phyloP scores from a whole-genome alignment of 2,329 filamentous ascomycete species.

The Aureobasidium leucospermi region DNA sequence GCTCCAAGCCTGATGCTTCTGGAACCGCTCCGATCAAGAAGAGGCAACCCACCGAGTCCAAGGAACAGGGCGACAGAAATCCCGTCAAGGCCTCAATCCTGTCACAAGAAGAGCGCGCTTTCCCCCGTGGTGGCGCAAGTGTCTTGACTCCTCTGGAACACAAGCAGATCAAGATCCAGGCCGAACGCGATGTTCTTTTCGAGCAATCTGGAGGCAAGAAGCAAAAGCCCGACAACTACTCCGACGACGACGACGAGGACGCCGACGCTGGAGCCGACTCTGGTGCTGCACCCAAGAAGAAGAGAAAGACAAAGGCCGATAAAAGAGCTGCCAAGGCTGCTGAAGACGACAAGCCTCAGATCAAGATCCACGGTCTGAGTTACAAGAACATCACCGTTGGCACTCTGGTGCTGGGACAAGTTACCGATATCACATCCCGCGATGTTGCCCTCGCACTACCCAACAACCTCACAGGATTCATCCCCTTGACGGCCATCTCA shows the following conservation, averaged over 20 bases:
- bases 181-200: slow-evolving; percentile 83
- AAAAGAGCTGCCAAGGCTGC: slow-evolving; percentile 31
- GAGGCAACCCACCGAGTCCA: slow-evolving; percentile 22
- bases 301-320: slow-evolving; percentile 41
- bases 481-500: slow-evolving; percentile 88
- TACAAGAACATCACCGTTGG: slow-evolving; percentile 72
- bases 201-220: slow-evolving; percentile 67
- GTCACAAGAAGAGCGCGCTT: slow-evolving; percentile 76
- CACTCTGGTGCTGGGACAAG: slow-evolving; percentile 78
- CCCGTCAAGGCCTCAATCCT: slow-evolving; percentile 39
- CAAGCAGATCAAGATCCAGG: slow-evolving; percentile 92
- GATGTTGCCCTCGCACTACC: slow-evolving; percentile 77
- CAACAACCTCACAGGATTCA: slow-evolving; percentile 86
- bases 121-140: slow-evolving; percentile 86
- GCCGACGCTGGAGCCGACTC: slow-evolving; percentile 28
- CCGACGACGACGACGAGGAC: slow-evolving; percentile 34
- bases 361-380: slow-evolving; percentile 79
- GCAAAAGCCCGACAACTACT: slow-evolving; percentile 41
- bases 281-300: slow-evolving; percentile 39
- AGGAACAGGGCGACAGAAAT: slow-evolving; percentile 22
- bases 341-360: slow-evolving; percentile 39
- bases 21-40: slow-evolving; percentile 11
- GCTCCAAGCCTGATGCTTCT: slow-evolving; percentile 23
- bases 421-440: slow-evolving; percentile 71
- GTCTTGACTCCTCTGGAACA: slow-evolving; percentile 88